A percentile compares a stretch with the other conserved stretches of the same genome.
These are phyloP conservation scores for Kwoniella shandongensis DNA, from an alignment of 768 basidiomycete genomes.

Conservation along the genomic window DNA sequence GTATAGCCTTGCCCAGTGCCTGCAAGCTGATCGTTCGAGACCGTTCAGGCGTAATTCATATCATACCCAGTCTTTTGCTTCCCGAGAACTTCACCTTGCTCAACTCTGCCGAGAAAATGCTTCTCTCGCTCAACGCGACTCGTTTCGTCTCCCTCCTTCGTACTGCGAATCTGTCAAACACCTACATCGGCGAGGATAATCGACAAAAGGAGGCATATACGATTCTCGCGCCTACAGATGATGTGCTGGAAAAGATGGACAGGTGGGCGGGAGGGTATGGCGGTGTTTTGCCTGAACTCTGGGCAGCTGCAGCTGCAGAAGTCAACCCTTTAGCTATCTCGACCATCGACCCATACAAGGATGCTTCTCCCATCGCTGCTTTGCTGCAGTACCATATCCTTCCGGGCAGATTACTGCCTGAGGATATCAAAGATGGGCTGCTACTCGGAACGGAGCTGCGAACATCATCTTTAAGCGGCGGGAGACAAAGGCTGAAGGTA, in stretches of 20 bases:
- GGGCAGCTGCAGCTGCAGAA: constrained; percentile 4
- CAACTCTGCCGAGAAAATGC: constrained; percentile 86
- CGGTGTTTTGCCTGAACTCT: constrained; percentile 14
- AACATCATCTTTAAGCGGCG: constrained; percentile 52
- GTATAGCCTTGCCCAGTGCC: not conserved
- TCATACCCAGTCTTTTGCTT: constrained; percentile 77
- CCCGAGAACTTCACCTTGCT: constrained; percentile 72
- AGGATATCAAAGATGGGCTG: constrained; percentile 70
- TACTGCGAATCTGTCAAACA: constrained; percentile 66
- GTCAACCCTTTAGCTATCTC: constrained; percentile 36
- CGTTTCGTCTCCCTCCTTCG: constrained; percentile 85
- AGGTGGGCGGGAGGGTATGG: constrained; percentile 27
- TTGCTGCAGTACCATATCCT: constrained; percentile 87
- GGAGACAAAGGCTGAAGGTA: constrained; percentile 55
- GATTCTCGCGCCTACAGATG: constrained; percentile 87
- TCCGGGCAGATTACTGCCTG: constrained; percentile 70
- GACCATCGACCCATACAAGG: constrained; percentile 58
- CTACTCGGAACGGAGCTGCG: constrained; percentile 74
- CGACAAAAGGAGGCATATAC: constrained; percentile 61
- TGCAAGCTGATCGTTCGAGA: not conserved
- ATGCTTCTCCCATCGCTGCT: constrained; percentile 59
- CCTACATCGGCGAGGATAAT: constrained; percentile 50
- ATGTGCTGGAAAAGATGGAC: constrained; percentile 61
- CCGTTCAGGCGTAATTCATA: constrained; percentile 73
- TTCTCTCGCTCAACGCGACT: constrained; percentile 87